A percentile compares a stretch with the other conserved stretches of the same genome.
phyloP scores from a whole-genome alignment of 208 protist species.

The Acanthamoeba divionensis region DNA sequence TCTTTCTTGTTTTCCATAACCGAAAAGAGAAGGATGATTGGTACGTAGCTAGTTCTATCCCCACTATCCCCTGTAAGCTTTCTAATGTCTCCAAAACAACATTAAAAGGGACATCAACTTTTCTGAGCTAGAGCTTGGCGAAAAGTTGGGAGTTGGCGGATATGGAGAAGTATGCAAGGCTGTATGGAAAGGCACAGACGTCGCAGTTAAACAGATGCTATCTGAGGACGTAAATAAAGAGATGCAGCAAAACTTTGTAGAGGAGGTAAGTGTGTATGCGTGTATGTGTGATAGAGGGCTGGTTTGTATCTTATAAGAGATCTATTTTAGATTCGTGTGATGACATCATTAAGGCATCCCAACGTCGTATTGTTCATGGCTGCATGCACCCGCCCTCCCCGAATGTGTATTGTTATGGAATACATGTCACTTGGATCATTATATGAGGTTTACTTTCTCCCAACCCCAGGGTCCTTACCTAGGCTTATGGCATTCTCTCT shows the following conservation, averaged over 20 bases:
- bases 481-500: too few relatives aligned
- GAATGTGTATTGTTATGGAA: conserved; percentile 51
- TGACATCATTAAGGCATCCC: not conserved
- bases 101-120: conserved; percentile 6
- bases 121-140: conserved; percentile 16
- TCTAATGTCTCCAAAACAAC: not conserved
- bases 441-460: conserved; percentile 3
- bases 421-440: conserved; percentile 35
- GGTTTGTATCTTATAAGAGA: not conserved
- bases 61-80: not conserved
- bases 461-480: not conserved
- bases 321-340: not conserved
- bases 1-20: not conserved
- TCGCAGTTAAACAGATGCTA: conserved; percentile 39
- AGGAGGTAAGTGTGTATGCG: not conserved
- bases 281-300: not conserved
- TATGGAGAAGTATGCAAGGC: conserved; percentile 27
- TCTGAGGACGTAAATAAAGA: not conserved
- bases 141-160: not conserved
- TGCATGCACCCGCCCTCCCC: not conserved
- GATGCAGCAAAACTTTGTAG: conserved; percentile 4
- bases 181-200: conserved; percentile 43
- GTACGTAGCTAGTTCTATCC: not conserved
- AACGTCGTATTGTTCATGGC: conserved; percentile 38
- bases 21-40: not conserved